These are phyloP conservation scores for Zea luxurians DNA, from an alignment of 176 grass and related monocot species.

Conservation along the genomic window DNA sequence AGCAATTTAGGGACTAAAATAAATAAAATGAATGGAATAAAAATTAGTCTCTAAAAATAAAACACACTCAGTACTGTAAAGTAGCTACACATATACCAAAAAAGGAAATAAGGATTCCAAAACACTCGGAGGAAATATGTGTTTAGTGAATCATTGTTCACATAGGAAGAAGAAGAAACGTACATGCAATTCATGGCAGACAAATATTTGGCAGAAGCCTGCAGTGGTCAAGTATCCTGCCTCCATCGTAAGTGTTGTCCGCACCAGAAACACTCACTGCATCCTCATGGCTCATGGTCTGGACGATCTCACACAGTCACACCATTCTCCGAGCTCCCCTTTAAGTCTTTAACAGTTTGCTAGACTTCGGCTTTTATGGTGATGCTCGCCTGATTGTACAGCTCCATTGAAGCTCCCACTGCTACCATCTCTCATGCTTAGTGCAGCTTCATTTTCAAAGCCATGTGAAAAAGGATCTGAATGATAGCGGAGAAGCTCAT, in stretches of 20 bases:
- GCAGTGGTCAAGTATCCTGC: constrained; percentile 70
- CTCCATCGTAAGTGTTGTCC: constrained; percentile 42
- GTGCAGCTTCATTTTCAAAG: constrained; percentile 50
- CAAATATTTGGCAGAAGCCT: constrained; percentile 82
- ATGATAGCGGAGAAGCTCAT: not conserved
- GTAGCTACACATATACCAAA: too few species aligned
- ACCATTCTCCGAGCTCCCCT: constrained; percentile 41
- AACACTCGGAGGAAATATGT: not conserved
- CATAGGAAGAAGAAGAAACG: too few species aligned
- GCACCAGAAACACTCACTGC: constrained; percentile 28
- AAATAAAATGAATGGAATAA: too few species aligned
- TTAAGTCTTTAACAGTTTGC: constrained; percentile 43
- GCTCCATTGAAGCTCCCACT: constrained; percentile 42
- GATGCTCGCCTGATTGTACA: constrained; percentile 29
- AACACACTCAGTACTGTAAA: too few species aligned
- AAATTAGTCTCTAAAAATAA: too few species aligned
- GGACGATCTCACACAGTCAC: constrained; percentile 29
- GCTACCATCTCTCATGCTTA: constrained; percentile 45
- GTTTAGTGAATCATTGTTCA: too few species aligned
- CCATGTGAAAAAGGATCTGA: constrained; percentile 55
- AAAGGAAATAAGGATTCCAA: not conserved
- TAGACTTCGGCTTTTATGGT: constrained; percentile 57
- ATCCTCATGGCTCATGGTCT: constrained; percentile 52
- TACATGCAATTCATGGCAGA: constrained; percentile 77
- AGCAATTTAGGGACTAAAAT: too few species aligned